These are phyloP conservation scores for Lecanicillium sp. DNA, from an alignment of 2,329 filamentous ascomycete species.

Conservation along the genomic window DNA sequence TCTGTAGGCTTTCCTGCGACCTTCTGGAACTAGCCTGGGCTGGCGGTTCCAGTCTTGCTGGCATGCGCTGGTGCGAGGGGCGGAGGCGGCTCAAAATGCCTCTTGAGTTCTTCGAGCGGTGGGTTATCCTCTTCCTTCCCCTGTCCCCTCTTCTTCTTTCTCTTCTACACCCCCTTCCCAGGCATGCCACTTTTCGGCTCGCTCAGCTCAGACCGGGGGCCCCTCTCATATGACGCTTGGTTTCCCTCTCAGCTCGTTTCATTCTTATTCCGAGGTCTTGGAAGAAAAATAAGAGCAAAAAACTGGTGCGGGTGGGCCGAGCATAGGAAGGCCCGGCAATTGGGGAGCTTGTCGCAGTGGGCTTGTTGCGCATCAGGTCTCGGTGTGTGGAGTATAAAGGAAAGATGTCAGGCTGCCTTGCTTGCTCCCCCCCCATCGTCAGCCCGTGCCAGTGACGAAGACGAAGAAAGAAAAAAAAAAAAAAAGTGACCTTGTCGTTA, in stretches of 20 bases:
- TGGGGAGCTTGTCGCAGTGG: conserved; percentile 3
- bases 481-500: too few relatives aligned
- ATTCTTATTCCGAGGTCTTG: too few relatives aligned
- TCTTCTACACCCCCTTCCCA: too few relatives aligned
- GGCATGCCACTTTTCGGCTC: too few relatives aligned
- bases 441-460: background rate
- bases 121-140: background rate
- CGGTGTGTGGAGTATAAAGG: conserved; percentile 8
- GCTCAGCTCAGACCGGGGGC: too few relatives aligned
- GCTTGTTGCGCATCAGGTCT: background rate
- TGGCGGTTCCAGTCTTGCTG: background rate
- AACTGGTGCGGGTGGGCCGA: conserved; percentile 9
- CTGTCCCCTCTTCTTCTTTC: too few relatives aligned
- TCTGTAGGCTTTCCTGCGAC: background rate
- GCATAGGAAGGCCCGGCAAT: conserved; percentile 6
- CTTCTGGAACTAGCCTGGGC: background rate
- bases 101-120: background rate
- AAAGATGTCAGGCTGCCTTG: background rate
- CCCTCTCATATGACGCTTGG: too few relatives aligned
- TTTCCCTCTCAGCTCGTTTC: too few relatives aligned
- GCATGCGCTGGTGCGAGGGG: background rate
- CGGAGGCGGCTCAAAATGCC: background rate
- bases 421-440: background rate
- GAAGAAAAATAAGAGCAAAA: background rate
- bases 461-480: too few relatives aligned